Conservation (phyloP, 768 basidiomycete genomes). For the Clitopilus passeckerianus region DNA sequence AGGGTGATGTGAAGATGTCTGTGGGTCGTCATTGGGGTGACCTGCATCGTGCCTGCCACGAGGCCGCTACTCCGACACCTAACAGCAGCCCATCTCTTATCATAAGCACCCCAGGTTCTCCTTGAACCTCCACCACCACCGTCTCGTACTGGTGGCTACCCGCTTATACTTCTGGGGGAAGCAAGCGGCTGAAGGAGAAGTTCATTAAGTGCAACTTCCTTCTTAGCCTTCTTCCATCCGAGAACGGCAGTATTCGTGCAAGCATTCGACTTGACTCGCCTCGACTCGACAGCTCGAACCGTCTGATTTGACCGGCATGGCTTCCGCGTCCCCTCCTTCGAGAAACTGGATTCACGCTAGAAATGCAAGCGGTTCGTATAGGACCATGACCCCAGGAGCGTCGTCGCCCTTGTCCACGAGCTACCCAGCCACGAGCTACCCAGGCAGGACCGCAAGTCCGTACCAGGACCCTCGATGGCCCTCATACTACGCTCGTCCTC, state of each 20-base stretch:
- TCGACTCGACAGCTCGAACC: background rate
- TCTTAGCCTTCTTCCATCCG: background rate
- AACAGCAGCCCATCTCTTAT: background rate
- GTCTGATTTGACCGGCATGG: background rate
- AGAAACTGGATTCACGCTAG: background rate
- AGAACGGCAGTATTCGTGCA: background rate
- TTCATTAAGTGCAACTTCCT: background rate
- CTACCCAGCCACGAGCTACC: background rate
- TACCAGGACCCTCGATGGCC: background rate
- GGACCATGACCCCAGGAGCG: background rate
- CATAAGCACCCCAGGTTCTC: slow-evolving; percentile 1
- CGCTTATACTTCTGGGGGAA: background rate
- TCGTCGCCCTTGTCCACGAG: background rate
- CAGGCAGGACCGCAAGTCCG: background rate
- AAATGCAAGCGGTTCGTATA: background rate
- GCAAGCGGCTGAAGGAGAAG: background rate
- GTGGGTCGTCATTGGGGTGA: background rate
- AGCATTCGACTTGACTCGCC: background rate
- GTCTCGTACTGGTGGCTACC: background rate
- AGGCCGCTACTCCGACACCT: background rate
- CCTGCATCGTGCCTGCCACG: background rate
- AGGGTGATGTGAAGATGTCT: background rate
- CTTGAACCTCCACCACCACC: background rate
- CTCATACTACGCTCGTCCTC: background rate
- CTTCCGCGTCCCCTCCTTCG: background rate